Base-by-base conservation (phyloP, 768 basidiomycete genomes). In the Termitomyces sp. region DNA sequence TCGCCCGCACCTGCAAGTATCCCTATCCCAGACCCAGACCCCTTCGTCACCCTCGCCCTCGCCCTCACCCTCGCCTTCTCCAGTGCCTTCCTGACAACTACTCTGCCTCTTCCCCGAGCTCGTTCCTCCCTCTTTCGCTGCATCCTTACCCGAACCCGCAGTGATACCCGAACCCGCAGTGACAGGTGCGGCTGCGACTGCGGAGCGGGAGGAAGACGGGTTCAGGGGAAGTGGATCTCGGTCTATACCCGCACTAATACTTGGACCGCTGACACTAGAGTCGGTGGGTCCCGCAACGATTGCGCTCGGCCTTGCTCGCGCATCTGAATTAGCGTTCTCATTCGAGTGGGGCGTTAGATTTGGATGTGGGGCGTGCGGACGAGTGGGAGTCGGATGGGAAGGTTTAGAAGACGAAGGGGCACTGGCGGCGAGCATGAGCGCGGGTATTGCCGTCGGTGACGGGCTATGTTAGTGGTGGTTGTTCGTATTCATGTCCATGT, bases 41-140 rank as follows among this genome's bases (percentile, higher is more conserved):
- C 37, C 20, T 46, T 47, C 10, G 26, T 5, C 24, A 5, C 20
- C 46, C 31, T 50, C 27, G 56, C 56, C 39, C 59, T n/a, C n/a
- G n/a, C n/a, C n/a, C n/a, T n/a, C n/a, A n/a, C n/a, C n/a, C n/a
- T n/a, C n/a, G n/a, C n/a, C n/a, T n/a, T 32, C 56, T 60, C 56
- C 2, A 60, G 32, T 27, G 59, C 59, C 59, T 49, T 60, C 39
- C 53, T 61, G 6, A 61, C 60, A 61, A 46, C 50, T 58, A 24
- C 44, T 55, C 44, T 52, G 43, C 10, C 20, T 36, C 18, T 55
- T 48, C n/a, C 22, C 57, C 3, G 10, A 4, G 6, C 46, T 29
- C n/a, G n/a, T 24, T 36, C n/a, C n/a, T n/a, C 46, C 57, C 27
- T 57, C 42, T 22, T 20, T 14, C 4, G 14, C 12, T 2, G 5